Conservation (phyloP, 148 eudicot species). For the Dysphania ambrosioides region DNA sequence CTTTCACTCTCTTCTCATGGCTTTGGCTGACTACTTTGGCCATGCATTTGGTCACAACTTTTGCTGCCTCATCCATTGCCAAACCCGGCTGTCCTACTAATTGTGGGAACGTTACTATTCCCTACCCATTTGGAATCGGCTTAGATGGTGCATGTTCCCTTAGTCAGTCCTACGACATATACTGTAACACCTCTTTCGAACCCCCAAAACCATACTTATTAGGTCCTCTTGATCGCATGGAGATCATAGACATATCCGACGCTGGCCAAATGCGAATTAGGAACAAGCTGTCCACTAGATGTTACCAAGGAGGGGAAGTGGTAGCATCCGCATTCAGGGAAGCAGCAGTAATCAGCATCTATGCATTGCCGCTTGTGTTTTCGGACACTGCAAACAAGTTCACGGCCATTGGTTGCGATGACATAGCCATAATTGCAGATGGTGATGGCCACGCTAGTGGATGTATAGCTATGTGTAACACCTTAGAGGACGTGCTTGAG, state of each 20-base stretch:
- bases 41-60: neutral
- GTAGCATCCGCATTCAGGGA: neutral
- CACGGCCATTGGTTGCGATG: constrained; percentile 49
- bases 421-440: neutral
- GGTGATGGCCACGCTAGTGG: constrained; percentile 2
- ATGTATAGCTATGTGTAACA: constrained; percentile 33
- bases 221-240: neutral
- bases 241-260: constrained; percentile 30
- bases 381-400: constrained; percentile 36
- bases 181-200: neutral
- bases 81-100: constrained; percentile 9
- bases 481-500: constrained; percentile 18
- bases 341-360: neutral
- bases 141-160: constrained; percentile 10
- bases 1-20: neutral
- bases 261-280: constrained; percentile 28
- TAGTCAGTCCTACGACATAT: neutral
- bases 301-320: constrained; percentile 14
- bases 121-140: constrained; percentile 27
- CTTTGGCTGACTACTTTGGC: neutral
- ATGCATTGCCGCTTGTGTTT: constrained; percentile 30
- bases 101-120: constrained; percentile 18
- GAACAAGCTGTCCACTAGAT: constrained; percentile 24
- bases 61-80: neutral
- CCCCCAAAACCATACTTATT: constrained; percentile 13